A percentile compares a stretch with the other conserved stretches of the same genome.
These are phyloP conservation scores for Leucogyrophana mollusca DNA, from an alignment of 768 basidiomycete species.

Conservation along the genomic window DNA sequence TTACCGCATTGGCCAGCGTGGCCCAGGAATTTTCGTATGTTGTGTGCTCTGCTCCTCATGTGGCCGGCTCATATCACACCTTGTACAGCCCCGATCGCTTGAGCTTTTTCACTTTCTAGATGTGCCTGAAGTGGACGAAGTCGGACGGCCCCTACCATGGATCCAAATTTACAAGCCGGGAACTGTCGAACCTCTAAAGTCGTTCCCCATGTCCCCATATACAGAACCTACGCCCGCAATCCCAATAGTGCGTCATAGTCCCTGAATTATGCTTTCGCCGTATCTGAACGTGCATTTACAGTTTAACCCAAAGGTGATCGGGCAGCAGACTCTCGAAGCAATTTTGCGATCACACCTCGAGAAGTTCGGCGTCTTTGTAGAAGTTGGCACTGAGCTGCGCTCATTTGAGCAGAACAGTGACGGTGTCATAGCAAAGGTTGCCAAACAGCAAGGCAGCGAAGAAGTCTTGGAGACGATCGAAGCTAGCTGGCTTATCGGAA, in stretches of 20 bases:
- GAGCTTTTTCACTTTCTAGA: conserved; percentile 43
- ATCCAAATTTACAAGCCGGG: conserved; percentile 34
- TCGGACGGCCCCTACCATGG: conserved; percentile 22
- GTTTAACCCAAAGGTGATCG: conserved; percentile 1
- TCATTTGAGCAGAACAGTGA: conserved; percentile 39
- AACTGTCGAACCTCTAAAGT: conserved; percentile 15
- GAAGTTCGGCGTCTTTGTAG: conserved; percentile 30
- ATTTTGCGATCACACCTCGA: conserved; percentile 30
- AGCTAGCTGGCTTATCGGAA: conserved; percentile 37
- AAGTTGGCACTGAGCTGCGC: conserved; percentile 45
- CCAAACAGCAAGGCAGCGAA: conserved; percentile 14
- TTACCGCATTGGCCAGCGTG: conserved; percentile 37
- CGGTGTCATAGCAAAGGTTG: conserved; percentile 35
- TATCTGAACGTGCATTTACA: neutral
- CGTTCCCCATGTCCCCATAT: neutral
- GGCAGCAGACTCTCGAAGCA: conserved; percentile 1
- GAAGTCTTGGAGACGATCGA: conserved; percentile 25
- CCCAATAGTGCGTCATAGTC: conserved; percentile 21
- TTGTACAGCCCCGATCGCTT: conserved; percentile 39
- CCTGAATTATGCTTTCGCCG: neutral
- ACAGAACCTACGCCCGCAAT: conserved; percentile 21
- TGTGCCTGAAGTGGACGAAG: conserved; percentile 35
- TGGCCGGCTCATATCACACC: neutral
- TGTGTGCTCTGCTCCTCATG: neutral
- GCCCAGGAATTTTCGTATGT: conserved; percentile 37